phyloP scores from a whole-genome alignment of 495 filamentous ascomycete species.

The Aspergillus carlsbadensis region DNA sequence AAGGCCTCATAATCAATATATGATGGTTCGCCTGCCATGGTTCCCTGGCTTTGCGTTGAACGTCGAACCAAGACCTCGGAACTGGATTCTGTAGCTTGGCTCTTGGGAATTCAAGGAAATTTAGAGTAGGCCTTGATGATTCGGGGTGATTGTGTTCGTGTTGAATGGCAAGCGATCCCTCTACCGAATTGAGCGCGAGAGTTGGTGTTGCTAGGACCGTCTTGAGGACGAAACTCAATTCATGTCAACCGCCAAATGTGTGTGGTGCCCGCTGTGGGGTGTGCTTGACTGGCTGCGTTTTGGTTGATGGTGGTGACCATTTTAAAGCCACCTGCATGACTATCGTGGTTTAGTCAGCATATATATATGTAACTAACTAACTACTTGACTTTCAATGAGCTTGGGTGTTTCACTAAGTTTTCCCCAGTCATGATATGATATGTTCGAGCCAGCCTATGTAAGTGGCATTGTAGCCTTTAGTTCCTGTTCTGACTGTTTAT shows the following conservation, averaged over 20 bases:
- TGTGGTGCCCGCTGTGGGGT: not conserved
- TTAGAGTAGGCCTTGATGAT: not conserved
- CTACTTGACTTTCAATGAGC: too few species aligned
- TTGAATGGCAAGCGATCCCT: constrained; percentile 4
- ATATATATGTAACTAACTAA: not conserved
- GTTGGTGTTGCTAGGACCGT: not conserved
- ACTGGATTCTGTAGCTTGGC: not conserved
- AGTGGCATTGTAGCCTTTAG: too few species aligned
- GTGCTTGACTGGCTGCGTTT: not conserved
- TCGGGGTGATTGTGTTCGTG: constrained; percentile 10
- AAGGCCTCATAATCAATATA: constrained; percentile 98
- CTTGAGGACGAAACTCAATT: constrained; percentile 9
- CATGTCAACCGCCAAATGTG: constrained; percentile 4
- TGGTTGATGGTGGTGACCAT: not conserved
- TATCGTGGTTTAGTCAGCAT: constrained; percentile 7
- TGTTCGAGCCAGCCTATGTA: too few species aligned
- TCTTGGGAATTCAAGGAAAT: not conserved
- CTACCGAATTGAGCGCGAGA: not conserved
- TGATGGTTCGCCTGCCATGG: constrained; percentile 56
- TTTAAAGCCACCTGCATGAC: constrained; percentile 8
- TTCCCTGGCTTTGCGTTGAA: not conserved
- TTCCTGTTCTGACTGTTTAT: too few species aligned
- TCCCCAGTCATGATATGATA: too few species aligned
- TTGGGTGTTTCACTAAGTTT: too few species aligned
- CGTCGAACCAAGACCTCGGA: not conserved